Evolutionary conservation across 2,329 filamentous ascomycete genomes (phyloP).

Genomic region (Colletotrichum tanaceti): DNA sequence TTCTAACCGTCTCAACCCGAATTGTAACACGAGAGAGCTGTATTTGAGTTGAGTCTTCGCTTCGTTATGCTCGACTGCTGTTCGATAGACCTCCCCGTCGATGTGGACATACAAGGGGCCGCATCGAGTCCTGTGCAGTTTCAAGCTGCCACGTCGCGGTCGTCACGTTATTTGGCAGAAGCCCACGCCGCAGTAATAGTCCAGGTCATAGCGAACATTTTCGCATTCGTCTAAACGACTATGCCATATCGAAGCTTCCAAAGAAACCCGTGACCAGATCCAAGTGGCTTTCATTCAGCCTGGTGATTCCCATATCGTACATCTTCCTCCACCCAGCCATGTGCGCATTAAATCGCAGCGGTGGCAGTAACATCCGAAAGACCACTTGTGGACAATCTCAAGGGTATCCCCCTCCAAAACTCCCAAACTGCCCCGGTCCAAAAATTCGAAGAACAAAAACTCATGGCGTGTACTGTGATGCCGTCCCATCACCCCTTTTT

Average conservation of each 20-base stretch:
- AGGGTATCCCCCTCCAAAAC: conserved; percentile 11
- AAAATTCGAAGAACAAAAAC: background rate
- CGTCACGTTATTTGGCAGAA: background rate
- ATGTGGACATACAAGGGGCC: background rate
- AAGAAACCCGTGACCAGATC: background rate
- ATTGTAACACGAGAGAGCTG: too few species aligned
- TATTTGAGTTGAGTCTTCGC: too few species aligned
- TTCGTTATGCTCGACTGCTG: too few species aligned
- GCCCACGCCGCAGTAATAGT: background rate
- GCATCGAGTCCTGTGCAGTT: background rate
- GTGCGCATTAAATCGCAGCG: background rate
- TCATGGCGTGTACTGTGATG: conserved; percentile 29
- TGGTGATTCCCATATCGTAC: background rate
- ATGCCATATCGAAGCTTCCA: background rate
- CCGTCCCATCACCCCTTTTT: conserved; percentile 11
- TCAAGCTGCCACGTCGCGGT: background rate
- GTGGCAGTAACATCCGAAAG: background rate
- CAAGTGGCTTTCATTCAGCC: background rate
- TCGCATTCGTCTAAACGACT: background rate
- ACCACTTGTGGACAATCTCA: conserved; percentile 2
- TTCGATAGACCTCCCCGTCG: background rate
- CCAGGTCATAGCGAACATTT: background rate
- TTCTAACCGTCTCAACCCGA: too few species aligned
- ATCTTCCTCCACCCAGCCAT: background rate
- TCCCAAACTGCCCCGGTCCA: background rate